Evolutionary conservation across 257 asterid genomes (phyloP).

Genomic region (Jacaranda copaia): DNA sequence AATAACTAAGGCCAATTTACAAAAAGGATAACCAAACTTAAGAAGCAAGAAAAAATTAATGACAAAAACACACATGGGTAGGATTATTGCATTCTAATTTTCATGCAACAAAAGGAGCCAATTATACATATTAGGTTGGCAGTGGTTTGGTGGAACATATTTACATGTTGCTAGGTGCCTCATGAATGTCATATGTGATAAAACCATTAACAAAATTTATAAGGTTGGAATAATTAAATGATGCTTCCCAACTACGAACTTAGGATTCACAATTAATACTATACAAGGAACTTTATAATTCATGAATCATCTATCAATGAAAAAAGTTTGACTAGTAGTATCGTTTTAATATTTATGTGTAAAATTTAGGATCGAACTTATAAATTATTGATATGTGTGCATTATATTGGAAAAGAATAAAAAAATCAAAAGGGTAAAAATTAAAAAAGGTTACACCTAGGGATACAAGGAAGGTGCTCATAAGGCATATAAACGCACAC

Average conservation of each 20-base stretch:
- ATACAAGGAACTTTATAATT: neutral
- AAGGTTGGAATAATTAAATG: neutral
- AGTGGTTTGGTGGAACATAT: neutral
- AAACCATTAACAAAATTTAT: slow-evolving; percentile 1
- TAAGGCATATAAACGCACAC: no score
- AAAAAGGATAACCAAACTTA: no score
- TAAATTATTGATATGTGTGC: no score
- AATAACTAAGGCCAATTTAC: no score
- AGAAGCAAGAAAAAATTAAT: no score
- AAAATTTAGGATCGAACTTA: no score
- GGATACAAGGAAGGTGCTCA: no score
- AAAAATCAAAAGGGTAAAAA: no score
- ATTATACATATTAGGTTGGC: slow-evolving; percentile 1
- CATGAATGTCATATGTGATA: neutral
- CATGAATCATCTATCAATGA: neutral
- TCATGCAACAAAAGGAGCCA: neutral
- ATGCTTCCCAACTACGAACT: neutral
- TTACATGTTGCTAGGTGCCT: neutral
- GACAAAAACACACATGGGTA: slow-evolving; percentile 52
- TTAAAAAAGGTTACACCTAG: no score
- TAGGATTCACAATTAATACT: neutral
- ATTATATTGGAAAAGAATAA: no score
- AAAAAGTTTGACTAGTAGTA: no score
- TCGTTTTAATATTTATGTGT: no score
- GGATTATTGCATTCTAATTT: slow-evolving; percentile 1